Conservation (phyloP, 176 grass and related monocot species). For the Triticum aestivum region IWGSC_CS_RefSeq_v2.1 NC_057810.1:245761371-245761870, state of each 20-base stretch:
- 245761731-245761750: constrained; percentile 11
- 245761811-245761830: neutral
- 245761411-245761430: neutral
- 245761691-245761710: neutral
- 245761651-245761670: constrained; percentile 12
- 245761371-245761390: neutral
- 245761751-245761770: constrained; percentile 1
- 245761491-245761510: neutral
- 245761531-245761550: neutral
- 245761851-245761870: neutral
- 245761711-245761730: constrained; percentile 35
- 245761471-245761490: neutral
- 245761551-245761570: neutral
- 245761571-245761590: neutral
- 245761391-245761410: neutral
- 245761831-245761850: constrained; percentile 1
- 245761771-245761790: neutral
- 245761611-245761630: neutral
- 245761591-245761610: neutral
- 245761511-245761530: neutral
- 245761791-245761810: no score
- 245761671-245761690: neutral
- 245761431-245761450: neutral
- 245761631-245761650: neutral
- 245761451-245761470: neutral